Conservation (phyloP, 2,329 filamentous ascomycete species). For the Diaporthe citriasiana region DNA sequence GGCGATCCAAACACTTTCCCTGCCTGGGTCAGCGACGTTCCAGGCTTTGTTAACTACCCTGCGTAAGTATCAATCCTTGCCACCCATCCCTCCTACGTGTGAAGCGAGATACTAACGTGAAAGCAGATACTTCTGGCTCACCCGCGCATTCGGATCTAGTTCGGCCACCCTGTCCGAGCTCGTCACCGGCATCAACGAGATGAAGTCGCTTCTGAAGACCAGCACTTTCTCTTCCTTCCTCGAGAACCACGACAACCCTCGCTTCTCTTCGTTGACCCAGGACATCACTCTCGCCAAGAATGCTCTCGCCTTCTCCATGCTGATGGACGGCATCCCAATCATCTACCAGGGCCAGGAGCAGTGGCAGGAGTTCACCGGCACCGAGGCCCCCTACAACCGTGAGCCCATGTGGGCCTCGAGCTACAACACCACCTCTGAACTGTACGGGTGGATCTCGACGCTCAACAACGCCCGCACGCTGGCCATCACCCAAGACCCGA, state of each 20-base stretch:
- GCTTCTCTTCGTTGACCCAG: slow-evolving; percentile 49
- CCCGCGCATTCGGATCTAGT: slow-evolving; percentile 14
- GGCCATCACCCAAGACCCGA: slow-evolving; percentile 43
- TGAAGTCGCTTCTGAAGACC: slow-evolving; percentile 46
- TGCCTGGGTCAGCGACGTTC: slow-evolving; percentile 64
- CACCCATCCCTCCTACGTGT: slow-evolving; percentile 47
- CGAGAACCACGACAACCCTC: slow-evolving; percentile 67
- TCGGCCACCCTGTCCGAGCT: slow-evolving; percentile 51
- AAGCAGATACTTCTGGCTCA: slow-evolving; percentile 28
- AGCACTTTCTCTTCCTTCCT: slow-evolving; percentile 60
- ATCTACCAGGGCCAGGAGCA: slow-evolving; percentile 78
- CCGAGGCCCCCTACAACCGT: slow-evolving; percentile 64
- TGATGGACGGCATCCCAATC: slow-evolving; percentile 69
- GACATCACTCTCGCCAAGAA: slow-evolving; percentile 29
- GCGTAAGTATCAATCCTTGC: slow-evolving; percentile 53
- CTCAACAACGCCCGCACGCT: slow-evolving; percentile 49
- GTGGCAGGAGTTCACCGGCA: slow-evolving; percentile 59
- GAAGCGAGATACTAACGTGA: not conserved
- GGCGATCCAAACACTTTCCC: slow-evolving; percentile 62
- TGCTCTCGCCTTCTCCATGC: slow-evolving; percentile 22
- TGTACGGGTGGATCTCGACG: slow-evolving; percentile 63
- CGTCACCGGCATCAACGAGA: slow-evolving; percentile 44
- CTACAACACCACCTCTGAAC: slow-evolving; percentile 60
- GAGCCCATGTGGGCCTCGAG: slow-evolving; percentile 70
- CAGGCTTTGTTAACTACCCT: slow-evolving; percentile 69